Evolutionary conservation across 106 monocot species (phyloP).

Genomic region (Amphibolis antarctica): DNA sequence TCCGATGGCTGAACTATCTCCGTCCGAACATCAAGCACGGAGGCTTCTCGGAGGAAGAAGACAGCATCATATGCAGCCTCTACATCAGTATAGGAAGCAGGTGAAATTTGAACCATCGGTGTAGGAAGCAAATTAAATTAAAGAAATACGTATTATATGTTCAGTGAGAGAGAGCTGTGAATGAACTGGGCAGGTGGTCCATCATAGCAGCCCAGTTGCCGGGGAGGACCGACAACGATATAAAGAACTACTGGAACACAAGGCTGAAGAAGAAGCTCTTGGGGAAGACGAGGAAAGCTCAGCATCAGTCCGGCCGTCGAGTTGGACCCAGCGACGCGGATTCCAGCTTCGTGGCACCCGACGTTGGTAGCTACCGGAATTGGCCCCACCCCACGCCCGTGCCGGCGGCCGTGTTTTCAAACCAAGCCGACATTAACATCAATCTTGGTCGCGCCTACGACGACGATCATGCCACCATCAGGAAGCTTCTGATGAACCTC

Average conservation of each 20-base stretch:
- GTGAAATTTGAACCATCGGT: conserved; percentile 7
- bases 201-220: conserved; percentile 79
- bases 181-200: conserved; percentile 82
- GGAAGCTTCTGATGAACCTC: conserved; percentile 4
- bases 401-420: not conserved
- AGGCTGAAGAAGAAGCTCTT: conserved; percentile 65
- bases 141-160: not conserved
- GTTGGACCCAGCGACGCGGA: not conserved
- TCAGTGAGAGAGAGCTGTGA: too few species aligned
- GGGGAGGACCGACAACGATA: conserved; percentile 79
- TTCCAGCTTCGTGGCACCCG: not conserved
- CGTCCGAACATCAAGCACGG: conserved; percentile 88
- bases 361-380: not conserved
- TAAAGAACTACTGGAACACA: conserved; percentile 95
- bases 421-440: not conserved
- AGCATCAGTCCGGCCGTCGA: not conserved
- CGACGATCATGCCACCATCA: conserved; percentile 21
- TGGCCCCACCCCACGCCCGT: not conserved
- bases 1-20: conserved; percentile 94
- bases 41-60: conserved; percentile 87
- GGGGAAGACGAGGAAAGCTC: conserved; percentile 24
- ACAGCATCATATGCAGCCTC: conserved; percentile 78
- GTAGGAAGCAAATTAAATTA: too few species aligned
- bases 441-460: too few species aligned
- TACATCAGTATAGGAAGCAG: conserved; percentile 85